Evolutionary conservation across 768 basidiomycete species (phyloP), one percentile per base, ranked within the genome.

Genomic region (Rhizopogon roseolus): DNA sequence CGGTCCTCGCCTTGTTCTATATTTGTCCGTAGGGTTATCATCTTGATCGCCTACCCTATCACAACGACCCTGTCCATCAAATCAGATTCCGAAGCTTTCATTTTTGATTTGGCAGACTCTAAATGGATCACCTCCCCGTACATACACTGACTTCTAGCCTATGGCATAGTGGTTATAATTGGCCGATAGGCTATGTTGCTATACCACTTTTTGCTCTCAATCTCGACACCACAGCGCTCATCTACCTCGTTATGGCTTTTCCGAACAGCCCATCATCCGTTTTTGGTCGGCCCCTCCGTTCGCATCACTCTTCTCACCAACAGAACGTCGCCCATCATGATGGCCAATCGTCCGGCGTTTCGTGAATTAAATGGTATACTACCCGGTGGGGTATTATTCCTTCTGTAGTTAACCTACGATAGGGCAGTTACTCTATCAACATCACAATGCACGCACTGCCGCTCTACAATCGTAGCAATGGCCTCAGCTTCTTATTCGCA

Each of bases 1-100:
- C 57, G 62, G 64, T 63, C 62, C 27, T 41, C 50, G 54, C 55
- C 53, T 54, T 54, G 46, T 59, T 53, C 60, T 62, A 58, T 60
- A 54, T 57, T 55, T 62, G 58, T 34, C 11, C 1, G 40, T 54
- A 57, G 60, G 66, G 59, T 60, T 48, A 65, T 62, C 64, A 69
- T 60, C 60, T 67, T 65, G 67, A 69, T 69, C 67, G 59, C 59
- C 62, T 65, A 69, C 69, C 69, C 67, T 71, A 69, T 69, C 68
- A 69, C 60, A 57, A 42, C 67, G 68, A 69, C 68, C 67, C 67
- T 68, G 48, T 45, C n/a, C 61, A 67, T 67, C 66, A 67, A 22
- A 60, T 57, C 59, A 62, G 63, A 67, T 67, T 67, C 61, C 65
- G 65, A 62, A 64, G 58, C 51, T 57, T 37, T 50, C 43, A 14